Conservation (phyloP, 768 basidiomycete genomes). For the Serendipita indica region DNA sequence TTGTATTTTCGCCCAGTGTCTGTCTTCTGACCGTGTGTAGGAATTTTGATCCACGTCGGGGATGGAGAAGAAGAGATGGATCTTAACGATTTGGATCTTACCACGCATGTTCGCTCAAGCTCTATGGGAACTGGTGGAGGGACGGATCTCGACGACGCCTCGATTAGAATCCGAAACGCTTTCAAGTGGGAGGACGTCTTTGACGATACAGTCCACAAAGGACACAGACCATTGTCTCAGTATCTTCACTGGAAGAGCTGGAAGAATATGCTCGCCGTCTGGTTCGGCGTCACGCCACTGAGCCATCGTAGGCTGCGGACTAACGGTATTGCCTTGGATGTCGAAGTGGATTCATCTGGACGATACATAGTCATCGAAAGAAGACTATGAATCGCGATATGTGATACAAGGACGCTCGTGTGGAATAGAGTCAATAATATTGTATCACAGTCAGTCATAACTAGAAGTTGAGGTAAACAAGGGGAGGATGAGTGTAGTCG, state of each 20-base stretch:
- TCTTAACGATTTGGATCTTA: constrained; percentile 47
- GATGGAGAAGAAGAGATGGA: constrained; percentile 35
- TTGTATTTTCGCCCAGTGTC: not conserved
- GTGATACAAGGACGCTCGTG: not conserved
- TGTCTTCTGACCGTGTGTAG: constrained; percentile 22
- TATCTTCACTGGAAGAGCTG: constrained; percentile 22
- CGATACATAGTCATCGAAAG: constrained; percentile 36
- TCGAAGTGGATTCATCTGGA: constrained; percentile 36
- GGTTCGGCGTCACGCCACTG: constrained; percentile 52
- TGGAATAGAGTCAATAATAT: not conserved
- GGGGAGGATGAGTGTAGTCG: too few species aligned
- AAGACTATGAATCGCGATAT: not conserved
- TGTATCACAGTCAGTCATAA: not conserved
- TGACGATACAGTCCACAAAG: constrained; percentile 34
- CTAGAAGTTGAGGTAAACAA: not conserved
- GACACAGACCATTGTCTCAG: constrained; percentile 23
- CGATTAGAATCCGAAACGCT: constrained; percentile 42
- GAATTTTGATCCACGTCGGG: constrained; percentile 49
- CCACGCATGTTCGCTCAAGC: constrained; percentile 35
- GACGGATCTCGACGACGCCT: constrained; percentile 51
- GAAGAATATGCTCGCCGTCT: constrained; percentile 41
- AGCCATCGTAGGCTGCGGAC: constrained; percentile 41
- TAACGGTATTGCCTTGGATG: constrained; percentile 45
- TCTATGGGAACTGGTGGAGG: constrained; percentile 53
- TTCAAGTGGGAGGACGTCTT: constrained; percentile 62